Evolutionary conservation across 2,329 filamentous ascomycete species (phyloP).

Genomic region (Xylariaceae sp.): DNA sequence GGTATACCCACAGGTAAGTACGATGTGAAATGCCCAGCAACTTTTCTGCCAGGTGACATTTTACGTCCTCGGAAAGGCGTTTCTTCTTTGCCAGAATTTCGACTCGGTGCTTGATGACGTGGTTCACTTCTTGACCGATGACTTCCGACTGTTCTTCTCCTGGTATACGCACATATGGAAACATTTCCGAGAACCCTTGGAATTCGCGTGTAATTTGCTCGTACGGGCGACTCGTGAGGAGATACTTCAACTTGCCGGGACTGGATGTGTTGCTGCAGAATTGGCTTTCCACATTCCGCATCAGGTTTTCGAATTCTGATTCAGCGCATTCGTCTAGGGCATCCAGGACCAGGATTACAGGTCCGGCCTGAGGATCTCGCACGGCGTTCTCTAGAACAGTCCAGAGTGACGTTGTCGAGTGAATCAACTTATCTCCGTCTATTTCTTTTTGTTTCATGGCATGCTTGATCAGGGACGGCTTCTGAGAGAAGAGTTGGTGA

Average conservation of each 20-base stretch:
- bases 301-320: constrained; percentile 2
- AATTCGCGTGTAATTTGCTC: constrained; percentile 9
- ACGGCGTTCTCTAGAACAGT: neutral
- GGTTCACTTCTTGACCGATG: constrained; percentile 13
- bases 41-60: constrained; percentile 1
- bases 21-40: constrained; percentile 10
- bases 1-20: constrained; percentile 17
- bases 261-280: neutral
- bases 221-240: constrained; percentile 16
- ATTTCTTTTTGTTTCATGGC: neutral
- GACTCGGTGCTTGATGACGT: constrained; percentile 11
- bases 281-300: constrained; percentile 1
- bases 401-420: constrained; percentile 9
- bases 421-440: constrained; percentile 1
- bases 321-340: constrained; percentile 15
- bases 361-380: constrained; percentile 9
- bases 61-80: neutral
- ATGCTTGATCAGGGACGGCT: constrained; percentile 7
- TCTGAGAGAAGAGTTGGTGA: constrained; percentile 12
- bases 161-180: constrained; percentile 12
- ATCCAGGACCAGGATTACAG: constrained; percentile 13
- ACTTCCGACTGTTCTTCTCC: constrained; percentile 14
- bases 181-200: neutral
- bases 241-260: constrained; percentile 3
- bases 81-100: constrained; percentile 2